Evolutionary conservation across 225 moss, liverwort and hornwort genomes (phyloP).

Genomic region (Straminergon stramineum): DNA sequence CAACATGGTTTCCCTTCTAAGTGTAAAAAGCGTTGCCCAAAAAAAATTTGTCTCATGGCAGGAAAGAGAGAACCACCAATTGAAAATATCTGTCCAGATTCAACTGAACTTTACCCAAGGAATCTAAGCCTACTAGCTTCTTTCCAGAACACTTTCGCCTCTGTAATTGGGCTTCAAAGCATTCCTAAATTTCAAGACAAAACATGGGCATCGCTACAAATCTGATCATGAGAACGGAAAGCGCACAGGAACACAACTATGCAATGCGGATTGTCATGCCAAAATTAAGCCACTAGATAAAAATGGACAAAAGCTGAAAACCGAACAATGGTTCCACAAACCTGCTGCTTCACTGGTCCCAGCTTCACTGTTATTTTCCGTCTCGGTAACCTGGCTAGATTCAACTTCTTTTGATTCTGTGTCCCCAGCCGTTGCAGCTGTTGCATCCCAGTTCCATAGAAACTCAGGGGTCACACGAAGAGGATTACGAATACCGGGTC

Average conservation of each 20-base stretch:
- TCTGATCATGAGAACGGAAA: background rate
- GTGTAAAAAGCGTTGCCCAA: background rate
- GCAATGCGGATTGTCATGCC: background rate
- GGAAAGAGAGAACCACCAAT: background rate
- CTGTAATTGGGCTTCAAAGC: background rate
- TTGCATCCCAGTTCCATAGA: slow-evolving; percentile 17
- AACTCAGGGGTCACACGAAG: slow-evolving; percentile 51
- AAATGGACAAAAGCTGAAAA: background rate
- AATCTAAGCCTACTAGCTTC: background rate
- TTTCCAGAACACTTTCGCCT: background rate
- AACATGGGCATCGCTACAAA: background rate
- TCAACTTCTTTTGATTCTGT: slow-evolving; percentile 43
- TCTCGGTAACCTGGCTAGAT: slow-evolving; percentile 41
- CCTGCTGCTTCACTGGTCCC: slow-evolving; percentile 46
- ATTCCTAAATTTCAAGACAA: background rate
- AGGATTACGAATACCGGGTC: slow-evolving; percentile 62
- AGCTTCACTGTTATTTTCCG: slow-evolving; percentile 45
- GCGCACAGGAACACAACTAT: background rate
- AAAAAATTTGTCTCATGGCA: background rate
- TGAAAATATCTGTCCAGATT: background rate
- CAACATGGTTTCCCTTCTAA: background rate
- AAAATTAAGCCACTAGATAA: background rate
- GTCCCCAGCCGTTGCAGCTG: slow-evolving; percentile 29
- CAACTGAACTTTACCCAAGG: background rate
- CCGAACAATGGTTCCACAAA: slow-evolving; percentile 4